Base-by-base conservation (phyloP, 2,329 filamentous ascomycete genomes). In the Cladobotryum protrusum region DNA sequence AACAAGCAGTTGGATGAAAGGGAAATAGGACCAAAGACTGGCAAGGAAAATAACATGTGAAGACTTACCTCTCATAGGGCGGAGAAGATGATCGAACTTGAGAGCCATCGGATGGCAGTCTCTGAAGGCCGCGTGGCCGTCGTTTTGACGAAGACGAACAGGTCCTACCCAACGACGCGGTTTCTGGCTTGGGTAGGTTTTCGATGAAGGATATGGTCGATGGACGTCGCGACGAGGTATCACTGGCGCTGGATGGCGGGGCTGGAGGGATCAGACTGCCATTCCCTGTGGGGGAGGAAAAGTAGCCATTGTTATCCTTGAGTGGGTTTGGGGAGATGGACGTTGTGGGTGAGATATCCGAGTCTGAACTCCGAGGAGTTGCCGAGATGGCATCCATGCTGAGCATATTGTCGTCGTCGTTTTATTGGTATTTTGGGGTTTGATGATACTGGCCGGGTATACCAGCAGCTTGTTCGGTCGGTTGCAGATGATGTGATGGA, bases 11-110 rank as follows among this genome's bases (percentile, higher is more conserved):
- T 34, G 32, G 24, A 29, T 8, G 24, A 29, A 29, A 29, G 6
- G 24, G 24, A 40, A 35, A 49, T 4, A 50, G 35, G 35, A n/a
- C 35, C 12, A n/a, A 13, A 41, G 3, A 19, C n/a, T 13, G 37
- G 12, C 5, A 5, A 15, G 18, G 15, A 35, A 24, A 13, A 29
- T 36, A 12, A 44, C 34, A 18, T 14, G 18, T 3, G 4, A 43
- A 13, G 11, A 54, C 65, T 57, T 67, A 80, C 77, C 73, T 76
- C 50, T 63, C 57, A 53, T 75, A 72, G 32, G 72, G 69, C 19
- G 77, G 77, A 20, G 77, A 79, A 35, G 69, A 72, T 19, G 64
- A 71, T 48, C 72, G 63, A 43, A 72, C 71, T 19, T 73, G 68
- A 45, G 56, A 62, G 33, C 67, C 70, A 45, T 68, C 65, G 42